A percentile compares a stretch with the other conserved stretches of the same genome.
Evolutionary conservation across 768 basidiomycete species (phyloP).

Genomic region (Suillus decipiens): DNA sequence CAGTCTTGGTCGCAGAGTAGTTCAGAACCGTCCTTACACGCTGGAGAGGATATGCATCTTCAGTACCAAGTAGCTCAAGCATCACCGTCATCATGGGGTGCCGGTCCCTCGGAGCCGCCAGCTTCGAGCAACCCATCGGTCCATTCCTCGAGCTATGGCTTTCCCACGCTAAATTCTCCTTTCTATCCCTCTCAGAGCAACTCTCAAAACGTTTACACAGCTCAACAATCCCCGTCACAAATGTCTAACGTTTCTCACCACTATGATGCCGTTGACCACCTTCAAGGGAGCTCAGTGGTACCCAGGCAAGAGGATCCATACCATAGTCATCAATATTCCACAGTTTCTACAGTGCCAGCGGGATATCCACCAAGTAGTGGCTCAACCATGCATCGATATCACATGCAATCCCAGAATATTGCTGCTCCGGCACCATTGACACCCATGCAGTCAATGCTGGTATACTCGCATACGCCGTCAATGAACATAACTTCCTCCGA

Average conservation of each 20-base stretch:
- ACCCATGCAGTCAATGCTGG: constrained; percentile 25
- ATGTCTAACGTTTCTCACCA: constrained; percentile 29
- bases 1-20: constrained; percentile 30
- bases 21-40: constrained; percentile 20
- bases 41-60: constrained; percentile 30
- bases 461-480: constrained; percentile 29
- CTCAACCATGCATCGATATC: constrained; percentile 25
- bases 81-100: constrained; percentile 29
- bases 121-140: constrained; percentile 23
- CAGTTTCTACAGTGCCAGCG: constrained; percentile 31
- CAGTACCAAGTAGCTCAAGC: constrained; percentile 26
- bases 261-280: constrained; percentile 28
- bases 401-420: constrained; percentile 26
- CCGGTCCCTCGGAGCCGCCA: constrained; percentile 26
- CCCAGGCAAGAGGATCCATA: constrained; percentile 23
- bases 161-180: constrained; percentile 59
- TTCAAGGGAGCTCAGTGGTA: constrained; percentile 25
- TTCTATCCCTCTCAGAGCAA: constrained; percentile 50
- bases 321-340: constrained; percentile 25
- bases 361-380: constrained; percentile 23
- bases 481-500: constrained; percentile 28
- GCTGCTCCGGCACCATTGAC: constrained; percentile 16
- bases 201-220: constrained; percentile 33
- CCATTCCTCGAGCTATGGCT: constrained; percentile 31
- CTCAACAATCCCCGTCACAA: constrained; percentile 35